Evolutionary conservation across 805 yeast genomes (phyloP), one percentile per base, ranked within the genome.

Genomic region (Debaryomyces hansenii): DNA sequence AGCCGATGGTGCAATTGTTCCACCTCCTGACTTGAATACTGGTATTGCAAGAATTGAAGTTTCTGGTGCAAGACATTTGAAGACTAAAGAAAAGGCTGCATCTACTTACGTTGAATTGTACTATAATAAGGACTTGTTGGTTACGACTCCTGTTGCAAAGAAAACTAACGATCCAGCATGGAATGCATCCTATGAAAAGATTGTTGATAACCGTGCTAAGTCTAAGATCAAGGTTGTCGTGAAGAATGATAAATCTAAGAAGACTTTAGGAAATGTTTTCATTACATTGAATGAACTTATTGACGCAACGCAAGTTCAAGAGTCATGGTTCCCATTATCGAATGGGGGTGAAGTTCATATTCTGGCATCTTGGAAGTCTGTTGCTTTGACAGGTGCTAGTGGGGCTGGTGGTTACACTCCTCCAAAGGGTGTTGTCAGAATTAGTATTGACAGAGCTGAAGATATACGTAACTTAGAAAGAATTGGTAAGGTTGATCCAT

Each of bases 401-500:
- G 88, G 90, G 50, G 69, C 87, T 18, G 82, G 84, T 55, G 94
- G 92, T 42, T 92, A 90, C 69, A 82, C 90, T n/a, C 90, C 90
- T 47, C 99, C 99, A 41, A 85, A 92, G 62, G 99, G 99, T 62
- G 92, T 87, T 29, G 77, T 91, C 5, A 83, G 97, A 60, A 74
- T 94, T 24, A 74, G 78, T 48, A 66, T 94, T 49, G 80, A 79
- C 54, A 78, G 77, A 50, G 97, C 95, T 37, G 79, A 77, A 46
- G 85, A 82, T 50, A 78, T 94, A 59, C 79, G 86, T 49, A 92
- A 94, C 66, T 76, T 91, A 67, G 97, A 92, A 65, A 85, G 81
- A 45, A 76, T 94, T 49, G 98, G 98, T 49, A 88, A 83, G 57
- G 82, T 90, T 61, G 98, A 94, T 67, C 99, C 99, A 37, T 94